phyloP scores from a whole-genome alignment of 257 asterid genomes.

The Solanum lycopersicoides region DNA sequence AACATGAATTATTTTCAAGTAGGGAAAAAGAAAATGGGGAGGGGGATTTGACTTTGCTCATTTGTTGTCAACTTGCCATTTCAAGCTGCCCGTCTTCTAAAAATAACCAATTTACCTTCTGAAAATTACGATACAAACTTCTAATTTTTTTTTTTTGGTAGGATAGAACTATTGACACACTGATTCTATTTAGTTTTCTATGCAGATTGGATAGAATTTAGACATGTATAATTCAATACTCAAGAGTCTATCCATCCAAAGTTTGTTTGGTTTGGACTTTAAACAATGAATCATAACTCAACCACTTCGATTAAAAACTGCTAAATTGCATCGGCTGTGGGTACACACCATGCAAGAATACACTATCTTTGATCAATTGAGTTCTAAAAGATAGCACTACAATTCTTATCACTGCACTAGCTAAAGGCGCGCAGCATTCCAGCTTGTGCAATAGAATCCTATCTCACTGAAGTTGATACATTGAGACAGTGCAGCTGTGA shows the following conservation, averaged over 20 bases:
- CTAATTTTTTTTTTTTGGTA: too few species aligned
- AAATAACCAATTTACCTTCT: too few species aligned
- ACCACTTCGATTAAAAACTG: neutral
- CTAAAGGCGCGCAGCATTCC: conserved; percentile 44
- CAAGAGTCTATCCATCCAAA: neutral
- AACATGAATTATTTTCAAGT: too few species aligned
- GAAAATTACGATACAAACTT: too few species aligned
- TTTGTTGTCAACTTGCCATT: neutral
- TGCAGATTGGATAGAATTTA: neutral
- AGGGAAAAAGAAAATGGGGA: neutral
- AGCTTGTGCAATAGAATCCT: conserved; percentile 15
- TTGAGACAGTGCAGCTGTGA: conserved; percentile 52
- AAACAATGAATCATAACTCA: neutral
- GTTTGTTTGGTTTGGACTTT: neutral
- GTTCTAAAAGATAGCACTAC: neutral
- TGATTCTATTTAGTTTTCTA: neutral
- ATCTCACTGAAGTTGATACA: conserved; percentile 56
- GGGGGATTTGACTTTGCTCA: neutral
- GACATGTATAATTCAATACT: neutral
- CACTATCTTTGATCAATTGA: neutral
- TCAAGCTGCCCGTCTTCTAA: too few species aligned
- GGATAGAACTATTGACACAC: neutral
- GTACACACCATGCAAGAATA: neutral
- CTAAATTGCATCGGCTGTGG: neutral
- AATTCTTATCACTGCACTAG: neutral